Evolutionary conservation across 768 basidiomycete genomes (phyloP), one percentile per base, ranked within the genome.

Genomic region (Boletus edulis): DNA sequence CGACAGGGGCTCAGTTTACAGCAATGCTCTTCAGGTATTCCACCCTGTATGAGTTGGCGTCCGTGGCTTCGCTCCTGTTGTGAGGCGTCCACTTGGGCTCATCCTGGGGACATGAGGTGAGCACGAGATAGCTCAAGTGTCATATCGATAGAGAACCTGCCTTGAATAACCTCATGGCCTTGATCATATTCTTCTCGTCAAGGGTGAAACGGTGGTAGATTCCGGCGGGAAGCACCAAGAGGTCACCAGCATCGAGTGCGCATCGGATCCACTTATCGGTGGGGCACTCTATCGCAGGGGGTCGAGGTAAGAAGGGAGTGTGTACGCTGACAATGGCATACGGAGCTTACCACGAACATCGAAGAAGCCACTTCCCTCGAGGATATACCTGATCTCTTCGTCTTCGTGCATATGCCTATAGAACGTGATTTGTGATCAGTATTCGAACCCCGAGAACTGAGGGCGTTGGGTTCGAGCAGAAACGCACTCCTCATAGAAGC

Each of bases 151-250:
- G 32, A 35, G 22, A 22, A 57, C 72, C 34, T 54, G 84, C 91
- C 82, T 94, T 83, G 83, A 95, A 97, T 49, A 97, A 76, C 9
- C 94, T 80, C 69, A 94, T 76, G 0, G 88, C 88, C 61, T 85
- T 83, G 72, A 94, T 85, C 34, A 74, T 73, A 70, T 97, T 83
- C 47, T 66, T 73, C 58, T 83, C 80, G 66, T 96, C 93, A 15
- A 97, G 82, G 0, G 91, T 95, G 76, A 97, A 98, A 39, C 94
- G 87, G 73, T 98, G 95, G 70, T 94, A 97, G 62, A 95, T 93
- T 0, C 93, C 94, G 17, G 91, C 82, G 1, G 95, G 95, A 40
- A 98, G 71, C 50, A 97, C 85, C 49, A 97, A 72, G 46, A 98
- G 79, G 66, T 97, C 95, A 2, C 93, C 91, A 5, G 86, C 81